A percentile compares a stretch with the other conserved stretches of the same genome.
These are phyloP conservation scores for Trichoderma aggressivum DNA, from an alignment of 2,329 filamentous ascomycete genomes.

Conservation along the genomic window DNA sequence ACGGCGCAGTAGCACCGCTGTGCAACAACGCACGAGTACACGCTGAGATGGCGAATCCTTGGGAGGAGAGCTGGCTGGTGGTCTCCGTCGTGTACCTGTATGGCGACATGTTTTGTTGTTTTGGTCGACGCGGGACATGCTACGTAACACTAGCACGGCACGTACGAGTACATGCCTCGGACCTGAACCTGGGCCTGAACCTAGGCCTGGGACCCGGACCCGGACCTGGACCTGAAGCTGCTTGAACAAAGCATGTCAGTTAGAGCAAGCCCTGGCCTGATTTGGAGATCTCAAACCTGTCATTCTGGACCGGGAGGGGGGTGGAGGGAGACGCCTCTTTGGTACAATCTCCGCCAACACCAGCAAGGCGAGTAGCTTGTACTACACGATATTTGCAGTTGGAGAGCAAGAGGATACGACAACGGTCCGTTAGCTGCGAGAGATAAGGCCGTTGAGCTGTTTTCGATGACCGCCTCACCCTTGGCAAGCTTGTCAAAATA, in stretches of 20 bases:
- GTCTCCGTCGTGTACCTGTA: neutral
- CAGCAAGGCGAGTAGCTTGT: neutral
- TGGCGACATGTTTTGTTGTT: neutral
- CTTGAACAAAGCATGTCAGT: neutral
- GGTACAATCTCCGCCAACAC: neutral
- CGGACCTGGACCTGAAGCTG: neutral
- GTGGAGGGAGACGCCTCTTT: neutral
- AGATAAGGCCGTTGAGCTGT: neutral
- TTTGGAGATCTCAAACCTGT: constrained; percentile 8
- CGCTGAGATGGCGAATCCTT: neutral
- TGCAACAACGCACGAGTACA: neutral
- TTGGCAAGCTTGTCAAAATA: neutral
- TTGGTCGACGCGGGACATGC: neutral
- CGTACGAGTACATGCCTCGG: neutral
- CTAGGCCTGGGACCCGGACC: neutral
- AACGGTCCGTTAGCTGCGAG: neutral
- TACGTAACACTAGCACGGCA: neutral
- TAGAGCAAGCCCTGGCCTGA: neutral
- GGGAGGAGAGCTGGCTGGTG: neutral
- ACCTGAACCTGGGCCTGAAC: neutral
- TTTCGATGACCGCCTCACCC: neutral
- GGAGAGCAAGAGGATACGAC: neutral
- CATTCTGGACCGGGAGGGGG: neutral
- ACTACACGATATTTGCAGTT: neutral
- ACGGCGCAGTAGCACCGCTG: neutral